A percentile compares a stretch with the other conserved stretches of the same genome.
phyloP scores from a whole-genome alignment of 2,329 filamentous ascomycete genomes.

The Rhinocladiella mackenziei region DNA sequence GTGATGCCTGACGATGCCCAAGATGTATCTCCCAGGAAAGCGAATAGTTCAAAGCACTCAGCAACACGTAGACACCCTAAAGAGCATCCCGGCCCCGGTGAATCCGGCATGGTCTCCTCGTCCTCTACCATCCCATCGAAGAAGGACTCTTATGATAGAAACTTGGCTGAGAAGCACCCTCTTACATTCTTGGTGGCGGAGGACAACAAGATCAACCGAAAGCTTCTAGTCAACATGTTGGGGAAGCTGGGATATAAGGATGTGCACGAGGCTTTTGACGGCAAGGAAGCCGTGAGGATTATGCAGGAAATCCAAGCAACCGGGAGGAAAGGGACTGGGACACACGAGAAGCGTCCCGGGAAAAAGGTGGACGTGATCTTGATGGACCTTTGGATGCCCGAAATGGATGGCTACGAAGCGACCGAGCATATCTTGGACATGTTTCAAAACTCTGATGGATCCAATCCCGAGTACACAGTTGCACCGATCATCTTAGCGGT shows the following conservation, averaged over 20 bases:
- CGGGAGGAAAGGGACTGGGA: conserved; percentile 4
- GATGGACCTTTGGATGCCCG: conserved; percentile 75
- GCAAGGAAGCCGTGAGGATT: conserved; percentile 61
- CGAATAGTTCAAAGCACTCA: neutral
- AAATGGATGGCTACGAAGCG: conserved; percentile 69
- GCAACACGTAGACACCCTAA: neutral
- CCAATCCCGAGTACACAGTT: conserved; percentile 8
- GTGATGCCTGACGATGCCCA: neutral
- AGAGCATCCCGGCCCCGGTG: neutral
- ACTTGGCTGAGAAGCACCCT: conserved; percentile 57
- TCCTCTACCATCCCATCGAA: conserved; percentile 1
- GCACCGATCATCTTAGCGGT: conserved; percentile 56
- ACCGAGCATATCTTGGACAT: conserved; percentile 59
- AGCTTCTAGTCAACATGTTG: conserved; percentile 63
- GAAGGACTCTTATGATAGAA: conserved; percentile 44
- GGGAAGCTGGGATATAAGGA: conserved; percentile 62
- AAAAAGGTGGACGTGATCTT: conserved; percentile 58
- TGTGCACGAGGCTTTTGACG: conserved; percentile 64
- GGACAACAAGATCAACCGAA: conserved; percentile 69
- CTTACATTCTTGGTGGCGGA: conserved; percentile 67
- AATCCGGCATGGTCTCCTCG: neutral
- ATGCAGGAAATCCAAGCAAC: conserved; percentile 47
- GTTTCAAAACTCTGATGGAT: conserved; percentile 35
- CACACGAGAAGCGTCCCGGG: conserved; percentile 8
- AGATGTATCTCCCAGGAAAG: neutral